phyloP scores from a whole-genome alignment of 139 green algal species.

The Chlamydomonas sp. region DNA sequence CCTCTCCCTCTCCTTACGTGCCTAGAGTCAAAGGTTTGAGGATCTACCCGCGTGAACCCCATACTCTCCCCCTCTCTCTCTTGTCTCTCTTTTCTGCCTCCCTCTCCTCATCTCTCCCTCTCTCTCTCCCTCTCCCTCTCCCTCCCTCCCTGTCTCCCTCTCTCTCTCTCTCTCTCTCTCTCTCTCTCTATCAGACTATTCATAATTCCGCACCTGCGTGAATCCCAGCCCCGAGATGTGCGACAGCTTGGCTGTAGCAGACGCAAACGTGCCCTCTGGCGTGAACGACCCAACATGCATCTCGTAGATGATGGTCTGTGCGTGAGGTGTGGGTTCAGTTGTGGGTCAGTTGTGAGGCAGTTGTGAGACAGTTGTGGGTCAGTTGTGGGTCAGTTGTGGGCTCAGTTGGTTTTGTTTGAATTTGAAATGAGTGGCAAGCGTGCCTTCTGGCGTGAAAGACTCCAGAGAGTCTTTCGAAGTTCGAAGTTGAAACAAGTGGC shows the following conservation, averaged over 20 bases:
- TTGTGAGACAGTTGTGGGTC: too few relatives aligned
- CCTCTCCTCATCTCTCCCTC: neutral
- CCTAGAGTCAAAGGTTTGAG: neutral
- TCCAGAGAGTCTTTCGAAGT: too few relatives aligned
- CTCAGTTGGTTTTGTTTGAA: too few relatives aligned
- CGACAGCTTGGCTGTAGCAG: slow-evolving; percentile 27
- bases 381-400: too few relatives aligned
- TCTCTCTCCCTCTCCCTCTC: neutral
- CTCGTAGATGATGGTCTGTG: slow-evolving; percentile 69
- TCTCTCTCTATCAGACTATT: neutral
- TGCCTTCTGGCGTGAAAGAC: slow-evolving; percentile 48
- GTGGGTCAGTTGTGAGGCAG: too few relatives aligned
- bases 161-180: neutral
- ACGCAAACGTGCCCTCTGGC: slow-evolving; percentile 35
- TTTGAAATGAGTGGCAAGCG: too few relatives aligned
- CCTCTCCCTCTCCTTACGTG: too few relatives aligned
- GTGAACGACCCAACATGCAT: slow-evolving; percentile 64
- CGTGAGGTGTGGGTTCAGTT: too few relatives aligned
- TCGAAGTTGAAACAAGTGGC: too few relatives aligned
- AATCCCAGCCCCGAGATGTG: slow-evolving; percentile 38
- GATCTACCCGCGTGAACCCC: neutral
- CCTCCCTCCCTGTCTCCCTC: neutral
- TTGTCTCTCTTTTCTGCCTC: neutral
- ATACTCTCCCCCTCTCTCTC: neutral
- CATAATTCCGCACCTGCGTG: slow-evolving; percentile 20